Conservation (phyloP, 345 rosid genomes). For the Aurinia saxatilis region DNA sequence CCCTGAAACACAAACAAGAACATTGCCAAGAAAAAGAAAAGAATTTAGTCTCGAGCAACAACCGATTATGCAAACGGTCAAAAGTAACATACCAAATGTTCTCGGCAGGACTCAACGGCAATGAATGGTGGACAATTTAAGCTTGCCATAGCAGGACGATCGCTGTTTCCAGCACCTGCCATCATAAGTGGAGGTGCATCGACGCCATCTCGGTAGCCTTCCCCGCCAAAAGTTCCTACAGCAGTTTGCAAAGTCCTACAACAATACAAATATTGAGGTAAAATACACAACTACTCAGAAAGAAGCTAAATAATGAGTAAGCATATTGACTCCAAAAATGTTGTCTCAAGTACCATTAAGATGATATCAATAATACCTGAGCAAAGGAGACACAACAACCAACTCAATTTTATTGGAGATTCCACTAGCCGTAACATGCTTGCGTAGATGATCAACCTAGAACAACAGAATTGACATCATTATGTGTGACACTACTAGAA, state of each 20-base stretch:
- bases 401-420: slow-evolving; percentile 44
- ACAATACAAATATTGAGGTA: background rate
- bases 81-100: slow-evolving; percentile 45
- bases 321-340: background rate
- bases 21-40: background rate
- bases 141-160: slow-evolving; percentile 47
- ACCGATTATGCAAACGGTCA: background rate
- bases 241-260: slow-evolving; percentile 77
- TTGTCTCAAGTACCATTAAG: background rate
- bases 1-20: slow-evolving; percentile 39
- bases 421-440: slow-evolving; percentile 54
- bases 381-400: slow-evolving; percentile 58
- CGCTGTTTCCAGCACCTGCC: slow-evolving; percentile 44
- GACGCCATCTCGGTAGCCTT: slow-evolving; percentile 34
- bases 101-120: slow-evolving; percentile 61
- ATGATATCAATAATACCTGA: slow-evolving; percentile 37
- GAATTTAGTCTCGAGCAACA: background rate
- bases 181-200: slow-evolving; percentile 45
- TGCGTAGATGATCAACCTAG: slow-evolving; percentile 59
- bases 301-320: background rate
- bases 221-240: slow-evolving; percentile 61
- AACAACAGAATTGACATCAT: slow-evolving; percentile 2
- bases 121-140: slow-evolving; percentile 48
- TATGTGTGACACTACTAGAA: background rate
- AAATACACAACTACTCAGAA: background rate